phyloP scores from a whole-genome alignment of 2,329 filamentous ascomycete genomes.

The Colletotrichum tabaci region DNA sequence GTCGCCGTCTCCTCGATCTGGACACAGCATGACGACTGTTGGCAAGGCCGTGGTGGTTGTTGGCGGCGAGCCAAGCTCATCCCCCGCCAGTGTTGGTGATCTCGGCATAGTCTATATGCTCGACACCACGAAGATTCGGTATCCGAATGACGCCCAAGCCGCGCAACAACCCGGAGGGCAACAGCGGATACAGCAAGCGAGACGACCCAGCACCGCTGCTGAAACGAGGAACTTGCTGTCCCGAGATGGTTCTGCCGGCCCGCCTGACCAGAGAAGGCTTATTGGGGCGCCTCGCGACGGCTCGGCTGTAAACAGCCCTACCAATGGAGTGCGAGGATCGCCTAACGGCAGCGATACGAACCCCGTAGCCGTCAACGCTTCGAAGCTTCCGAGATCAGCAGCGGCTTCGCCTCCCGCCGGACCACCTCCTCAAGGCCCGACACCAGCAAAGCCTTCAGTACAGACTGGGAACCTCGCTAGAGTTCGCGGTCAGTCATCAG shows the following conservation, averaged over 20 bases:
- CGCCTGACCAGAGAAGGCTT: conserved; percentile 65
- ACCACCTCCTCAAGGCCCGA: conserved; percentile 69
- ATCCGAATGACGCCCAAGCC: conserved; percentile 82
- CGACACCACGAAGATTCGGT: conserved; percentile 96
- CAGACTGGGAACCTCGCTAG: conserved; percentile 60
- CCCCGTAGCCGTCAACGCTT: conserved; percentile 51
- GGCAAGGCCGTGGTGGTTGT: conserved; percentile 94
- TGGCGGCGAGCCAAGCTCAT: conserved; percentile 93
- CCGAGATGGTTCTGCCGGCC: conserved; percentile 68
- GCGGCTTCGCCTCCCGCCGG: conserved; percentile 54
- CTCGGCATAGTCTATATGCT: conserved; percentile 91
- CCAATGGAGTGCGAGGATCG: conserved; percentile 59
- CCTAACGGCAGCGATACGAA: conserved; percentile 58
- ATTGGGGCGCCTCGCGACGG: conserved; percentile 55
- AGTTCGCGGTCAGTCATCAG: conserved; percentile 65
- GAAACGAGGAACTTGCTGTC: conserved; percentile 57
- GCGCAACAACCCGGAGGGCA: conserved; percentile 46
- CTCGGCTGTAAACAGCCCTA: conserved; percentile 52
- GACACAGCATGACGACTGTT: conserved; percentile 97
- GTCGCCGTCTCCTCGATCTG: conserved; percentile 91
- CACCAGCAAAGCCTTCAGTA: conserved; percentile 62
- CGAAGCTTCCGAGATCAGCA: conserved; percentile 59
- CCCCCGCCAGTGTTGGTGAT: conserved; percentile 84
- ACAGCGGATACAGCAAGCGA: conserved; percentile 57
- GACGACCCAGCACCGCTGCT: conserved; percentile 61